These are phyloP conservation scores for Globisporangium solare DNA, from an alignment of 352 stramenopile species.

Conservation along the genomic window DNA sequence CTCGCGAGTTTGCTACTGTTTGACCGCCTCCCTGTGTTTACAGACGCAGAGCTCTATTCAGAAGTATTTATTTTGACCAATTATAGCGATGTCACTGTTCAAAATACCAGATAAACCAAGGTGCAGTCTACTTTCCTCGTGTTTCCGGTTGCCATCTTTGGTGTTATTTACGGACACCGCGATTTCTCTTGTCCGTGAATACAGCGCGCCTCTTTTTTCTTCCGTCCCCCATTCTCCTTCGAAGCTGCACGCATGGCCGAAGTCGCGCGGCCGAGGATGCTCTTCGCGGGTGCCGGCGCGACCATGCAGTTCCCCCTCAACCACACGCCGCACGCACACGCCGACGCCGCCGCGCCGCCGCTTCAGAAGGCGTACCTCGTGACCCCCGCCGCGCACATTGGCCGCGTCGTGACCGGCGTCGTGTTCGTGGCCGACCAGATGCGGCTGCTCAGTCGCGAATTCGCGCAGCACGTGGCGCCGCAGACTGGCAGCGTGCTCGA, in stretches of 20 bases:
- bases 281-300: constrained; percentile 44
- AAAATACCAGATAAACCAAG: too few species aligned
- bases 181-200: neutral
- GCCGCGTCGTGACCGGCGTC: constrained; percentile 79
- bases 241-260: constrained; percentile 14
- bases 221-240: neutral
- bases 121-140: neutral
- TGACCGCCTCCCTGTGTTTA: neutral
- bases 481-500: constrained; percentile 15
- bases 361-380: constrained; percentile 64
- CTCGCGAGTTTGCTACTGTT: constrained; percentile 6
- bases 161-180: neutral
- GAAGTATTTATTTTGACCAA: neutral
- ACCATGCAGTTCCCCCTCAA: constrained; percentile 41
- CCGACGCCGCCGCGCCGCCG: neutral
- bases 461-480: constrained; percentile 12
- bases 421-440: constrained; percentile 55
- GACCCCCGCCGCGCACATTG: constrained; percentile 63
- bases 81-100: too few species aligned
- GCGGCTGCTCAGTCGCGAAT: constrained; percentile 22
- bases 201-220: neutral
- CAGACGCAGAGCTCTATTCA: neutral
- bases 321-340: constrained; percentile 7
- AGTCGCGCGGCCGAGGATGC: constrained; percentile 36
- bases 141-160: neutral